Conservation (phyloP, 768 basidiomycete species). For the Boletus barrowsii region DNA sequence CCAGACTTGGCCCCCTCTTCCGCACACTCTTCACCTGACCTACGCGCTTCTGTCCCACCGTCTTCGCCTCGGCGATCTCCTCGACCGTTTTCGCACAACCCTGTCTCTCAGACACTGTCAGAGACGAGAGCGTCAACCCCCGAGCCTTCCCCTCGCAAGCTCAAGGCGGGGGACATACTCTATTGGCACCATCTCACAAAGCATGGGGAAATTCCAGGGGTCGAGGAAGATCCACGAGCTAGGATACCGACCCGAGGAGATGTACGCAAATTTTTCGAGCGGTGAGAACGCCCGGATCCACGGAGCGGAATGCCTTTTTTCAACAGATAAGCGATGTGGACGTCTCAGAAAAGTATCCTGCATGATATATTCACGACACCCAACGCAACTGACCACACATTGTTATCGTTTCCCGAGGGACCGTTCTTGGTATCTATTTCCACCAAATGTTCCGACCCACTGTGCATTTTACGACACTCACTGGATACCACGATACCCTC, state of each 20-base stretch:
- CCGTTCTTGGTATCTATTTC: constrained; percentile 30
- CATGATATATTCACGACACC: constrained; percentile 30
- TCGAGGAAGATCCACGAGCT: constrained; percentile 60
- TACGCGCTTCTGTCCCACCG: constrained; percentile 16
- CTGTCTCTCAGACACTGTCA: constrained; percentile 8
- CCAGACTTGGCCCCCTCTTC: constrained; percentile 24
- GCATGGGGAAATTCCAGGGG: constrained; percentile 70
- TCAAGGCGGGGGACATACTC: constrained; percentile 59
- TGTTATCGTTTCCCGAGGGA: constrained; percentile 17
- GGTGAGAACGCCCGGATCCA: constrained; percentile 22
- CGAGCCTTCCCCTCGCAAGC: constrained; percentile 34
- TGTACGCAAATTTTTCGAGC: constrained; percentile 20
- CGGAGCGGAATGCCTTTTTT: constrained; percentile 8
- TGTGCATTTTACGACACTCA: constrained; percentile 31
- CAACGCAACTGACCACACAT: constrained; percentile 14
- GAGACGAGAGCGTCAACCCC: constrained; percentile 11
- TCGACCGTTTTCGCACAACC: constrained; percentile 12
- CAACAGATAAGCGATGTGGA: constrained; percentile 11
- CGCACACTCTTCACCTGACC: constrained; percentile 23
- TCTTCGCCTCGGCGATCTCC: constrained; percentile 25
- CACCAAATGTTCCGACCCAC: constrained; percentile 24
- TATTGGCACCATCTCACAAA: constrained; percentile 76
- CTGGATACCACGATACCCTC: constrained; percentile 35
- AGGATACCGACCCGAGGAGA: constrained; percentile 17
- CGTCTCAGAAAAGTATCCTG: constrained; percentile 6